Evolutionary conservation across 495 filamentous ascomycete genomes (phyloP).

Genomic region (Penicillium silybi): DNA sequence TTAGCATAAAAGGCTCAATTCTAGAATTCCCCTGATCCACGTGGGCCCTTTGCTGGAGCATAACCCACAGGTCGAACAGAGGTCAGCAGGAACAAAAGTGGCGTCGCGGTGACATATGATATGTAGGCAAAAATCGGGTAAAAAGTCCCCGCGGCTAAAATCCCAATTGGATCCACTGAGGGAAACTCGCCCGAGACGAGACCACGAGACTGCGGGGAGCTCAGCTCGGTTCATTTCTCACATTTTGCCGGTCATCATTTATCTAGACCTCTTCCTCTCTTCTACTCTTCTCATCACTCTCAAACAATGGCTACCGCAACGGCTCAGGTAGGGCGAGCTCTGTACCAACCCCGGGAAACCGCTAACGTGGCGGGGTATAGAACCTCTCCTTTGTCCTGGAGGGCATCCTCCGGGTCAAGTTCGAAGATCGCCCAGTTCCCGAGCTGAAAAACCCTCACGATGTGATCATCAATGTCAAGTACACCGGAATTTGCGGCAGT

Average conservation of each 20-base stretch:
- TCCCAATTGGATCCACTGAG: conserved; percentile 13
- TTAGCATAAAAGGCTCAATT: background rate
- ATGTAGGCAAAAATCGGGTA: conserved; percentile 15
- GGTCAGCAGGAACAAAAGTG: conserved; percentile 1
- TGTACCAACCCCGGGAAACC: background rate
- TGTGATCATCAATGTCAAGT: conserved; percentile 77
- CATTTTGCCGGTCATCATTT: conserved; percentile 1
- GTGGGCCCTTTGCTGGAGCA: background rate
- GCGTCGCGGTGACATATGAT: background rate
- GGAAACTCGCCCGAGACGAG: conserved; percentile 6
- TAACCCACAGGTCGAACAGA: too few species aligned
- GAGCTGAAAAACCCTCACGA: conserved; percentile 62
- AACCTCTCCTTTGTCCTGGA: conserved; percentile 87
- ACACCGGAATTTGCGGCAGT: conserved; percentile 86
- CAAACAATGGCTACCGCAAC: conserved; percentile 12
- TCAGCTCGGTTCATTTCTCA: conserved; percentile 11
- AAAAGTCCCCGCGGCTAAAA: conserved; percentile 26
- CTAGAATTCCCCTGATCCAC: background rate
- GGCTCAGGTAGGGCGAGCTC: conserved; percentile 20
- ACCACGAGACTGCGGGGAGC: conserved; percentile 7
- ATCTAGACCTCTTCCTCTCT: background rate
- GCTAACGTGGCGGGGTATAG: conserved; percentile 45
- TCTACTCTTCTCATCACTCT: background rate
- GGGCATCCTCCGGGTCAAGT: conserved; percentile 64
- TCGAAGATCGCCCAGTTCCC: conserved; percentile 73